phyloP scores from a whole-genome alignment of 2,329 filamentous ascomycete species.

The Myriosclerotinia curreyana region DNA sequence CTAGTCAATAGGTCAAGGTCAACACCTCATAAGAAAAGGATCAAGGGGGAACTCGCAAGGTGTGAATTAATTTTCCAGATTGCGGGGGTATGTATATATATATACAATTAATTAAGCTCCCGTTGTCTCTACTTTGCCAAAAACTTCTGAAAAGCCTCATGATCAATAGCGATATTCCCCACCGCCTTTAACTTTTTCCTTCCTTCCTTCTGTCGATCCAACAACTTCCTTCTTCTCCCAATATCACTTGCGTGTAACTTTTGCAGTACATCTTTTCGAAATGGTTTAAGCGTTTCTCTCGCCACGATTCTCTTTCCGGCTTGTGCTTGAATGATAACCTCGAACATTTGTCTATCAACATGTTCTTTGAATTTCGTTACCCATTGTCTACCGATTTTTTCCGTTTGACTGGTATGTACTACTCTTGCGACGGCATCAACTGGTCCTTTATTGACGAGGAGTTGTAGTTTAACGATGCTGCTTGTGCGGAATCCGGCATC shows the following conservation, averaged over 20 bases:
- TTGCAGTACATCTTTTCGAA: slow-evolving; percentile 88
- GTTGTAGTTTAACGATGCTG: slow-evolving; percentile 81
- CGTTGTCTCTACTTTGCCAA: slow-evolving; percentile 62
- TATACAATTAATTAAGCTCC: not conserved
- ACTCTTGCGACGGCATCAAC: slow-evolving; percentile 95
- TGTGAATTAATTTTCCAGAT: not conserved
- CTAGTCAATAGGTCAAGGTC: not conserved
- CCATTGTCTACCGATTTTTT: slow-evolving; percentile 80
- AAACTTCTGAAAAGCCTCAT: slow-evolving; percentile 93
- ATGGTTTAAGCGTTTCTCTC: slow-evolving; percentile 92
- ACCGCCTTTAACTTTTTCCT: slow-evolving; percentile 80
- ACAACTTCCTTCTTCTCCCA: slow-evolving; percentile 73
- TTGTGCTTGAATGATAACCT: slow-evolving; percentile 90
- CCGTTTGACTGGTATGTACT: slow-evolving; percentile 77
- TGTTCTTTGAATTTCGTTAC: slow-evolving; percentile 96
- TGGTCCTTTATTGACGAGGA: slow-evolving; percentile 88
- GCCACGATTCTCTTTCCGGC: slow-evolving; percentile 81
- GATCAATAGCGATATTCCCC: slow-evolving; percentile 93
- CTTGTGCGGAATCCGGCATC: slow-evolving; percentile 83
- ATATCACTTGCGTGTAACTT: slow-evolving; percentile 93
- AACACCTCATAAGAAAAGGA: not conserved
- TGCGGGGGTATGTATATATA: not conserved
- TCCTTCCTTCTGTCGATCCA: slow-evolving; percentile 97
- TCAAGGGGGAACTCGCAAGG: not conserved
- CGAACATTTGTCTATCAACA: slow-evolving; percentile 94